Conservation (phyloP, 257 asterid genomes). For the Cinchona pubescens region DNA sequence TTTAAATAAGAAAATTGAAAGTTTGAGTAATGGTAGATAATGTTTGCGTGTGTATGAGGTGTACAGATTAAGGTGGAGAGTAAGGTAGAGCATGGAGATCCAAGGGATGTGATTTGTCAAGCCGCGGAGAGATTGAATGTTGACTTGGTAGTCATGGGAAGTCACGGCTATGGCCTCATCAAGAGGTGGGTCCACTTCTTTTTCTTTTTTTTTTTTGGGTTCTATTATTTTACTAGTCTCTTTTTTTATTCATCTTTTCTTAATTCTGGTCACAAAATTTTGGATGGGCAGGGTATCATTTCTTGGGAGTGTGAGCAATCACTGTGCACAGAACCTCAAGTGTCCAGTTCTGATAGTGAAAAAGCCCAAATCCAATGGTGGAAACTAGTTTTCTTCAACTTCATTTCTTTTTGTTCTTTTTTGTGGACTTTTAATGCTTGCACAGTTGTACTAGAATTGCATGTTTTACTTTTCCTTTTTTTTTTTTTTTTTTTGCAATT, state of each 20-base stretch:
- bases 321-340: slow-evolving; percentile 58
- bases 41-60: slow-evolving; percentile 7
- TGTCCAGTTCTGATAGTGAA: slow-evolving; percentile 74
- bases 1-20: neutral
- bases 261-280: neutral
- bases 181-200: slow-evolving; percentile 40
- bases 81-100: slow-evolving; percentile 57
- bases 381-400: neutral
- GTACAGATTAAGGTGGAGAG: slow-evolving; percentile 65
- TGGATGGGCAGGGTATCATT: no score
- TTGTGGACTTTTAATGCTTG: no score
- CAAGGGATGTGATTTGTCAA: slow-evolving; percentile 73
- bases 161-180: slow-evolving; percentile 63
- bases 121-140: slow-evolving; percentile 53
- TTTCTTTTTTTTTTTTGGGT: neutral
- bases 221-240: neutral
- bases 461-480: no score
- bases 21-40: neutral
- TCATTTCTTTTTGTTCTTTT: no score
- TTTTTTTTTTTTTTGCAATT: no score
- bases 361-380: slow-evolving; percentile 42
- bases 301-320: slow-evolving; percentile 66
- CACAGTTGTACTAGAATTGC: no score
- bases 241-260: neutral
- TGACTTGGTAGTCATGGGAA: slow-evolving; percentile 64